Evolutionary conservation across 225 moss, liverwort and hornwort species (phyloP).

Genomic region (Anthoceros angustus): DNA sequence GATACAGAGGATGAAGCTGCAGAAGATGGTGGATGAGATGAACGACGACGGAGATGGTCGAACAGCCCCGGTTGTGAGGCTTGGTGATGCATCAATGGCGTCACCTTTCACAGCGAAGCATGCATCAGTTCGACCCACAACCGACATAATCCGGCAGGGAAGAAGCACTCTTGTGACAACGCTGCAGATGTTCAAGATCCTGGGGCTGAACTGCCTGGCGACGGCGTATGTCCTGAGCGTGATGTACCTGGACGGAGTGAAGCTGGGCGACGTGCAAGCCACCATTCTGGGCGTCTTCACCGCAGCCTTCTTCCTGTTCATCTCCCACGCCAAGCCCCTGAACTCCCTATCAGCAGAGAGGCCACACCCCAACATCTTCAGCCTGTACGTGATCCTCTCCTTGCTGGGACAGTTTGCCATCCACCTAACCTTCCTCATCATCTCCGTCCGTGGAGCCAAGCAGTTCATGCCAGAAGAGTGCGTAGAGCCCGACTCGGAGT

Average conservation of each 20-base stretch:
- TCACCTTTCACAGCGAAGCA: slow-evolving; percentile 99
- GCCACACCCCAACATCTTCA: slow-evolving; percentile 94
- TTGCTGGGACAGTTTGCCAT: slow-evolving; percentile 87
- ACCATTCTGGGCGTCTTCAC: slow-evolving; percentile 89
- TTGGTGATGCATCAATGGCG: slow-evolving; percentile 99
- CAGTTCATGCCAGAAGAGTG: slow-evolving; percentile 94
- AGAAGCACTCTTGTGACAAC: slow-evolving; percentile 94
- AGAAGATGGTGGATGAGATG: slow-evolving; percentile 74
- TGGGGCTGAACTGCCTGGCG: slow-evolving; percentile 93
- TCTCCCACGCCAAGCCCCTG: slow-evolving; percentile 88
- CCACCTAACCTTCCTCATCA: slow-evolving; percentile 71
- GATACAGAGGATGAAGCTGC: slow-evolving; percentile 53
- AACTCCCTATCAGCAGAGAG: slow-evolving; percentile 75
- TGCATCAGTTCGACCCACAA: slow-evolving; percentile 80
- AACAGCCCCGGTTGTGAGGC: slow-evolving; percentile 59
- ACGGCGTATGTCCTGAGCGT: slow-evolving; percentile 97
- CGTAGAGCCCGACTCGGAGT: slow-evolving; percentile 87
- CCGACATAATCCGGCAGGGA: slow-evolving; percentile 90
- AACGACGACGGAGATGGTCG: slow-evolving; percentile 74
- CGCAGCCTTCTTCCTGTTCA: slow-evolving; percentile 92
- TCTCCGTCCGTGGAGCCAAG: slow-evolving; percentile 82
- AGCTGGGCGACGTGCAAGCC: slow-evolving; percentile 99
- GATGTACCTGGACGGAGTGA: slow-evolving; percentile 96
- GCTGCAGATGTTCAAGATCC: slow-evolving; percentile 96
- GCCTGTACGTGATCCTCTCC: slow-evolving; percentile 80